Evolutionary conservation across 345 rosid genomes (phyloP).

Genomic region (Aquilaria sinensis): DNA sequence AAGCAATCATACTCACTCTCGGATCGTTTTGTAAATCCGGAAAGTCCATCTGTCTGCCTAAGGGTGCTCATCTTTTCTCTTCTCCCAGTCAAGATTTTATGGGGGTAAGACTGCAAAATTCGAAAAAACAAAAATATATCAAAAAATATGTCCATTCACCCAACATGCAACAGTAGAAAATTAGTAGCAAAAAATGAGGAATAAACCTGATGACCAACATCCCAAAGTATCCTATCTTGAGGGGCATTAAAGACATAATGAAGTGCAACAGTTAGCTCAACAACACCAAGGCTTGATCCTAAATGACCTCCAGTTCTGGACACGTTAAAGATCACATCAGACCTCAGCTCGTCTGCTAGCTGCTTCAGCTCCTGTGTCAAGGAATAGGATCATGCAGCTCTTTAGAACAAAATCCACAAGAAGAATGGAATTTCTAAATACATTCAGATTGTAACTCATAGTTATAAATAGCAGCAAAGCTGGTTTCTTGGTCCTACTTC

Average conservation of each 20-base stretch:
- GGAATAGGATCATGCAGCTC: neutral
- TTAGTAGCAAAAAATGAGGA: neutral
- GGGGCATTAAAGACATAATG: constrained; percentile 92
- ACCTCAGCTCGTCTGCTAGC: constrained; percentile 78
- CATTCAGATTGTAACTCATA: neutral
- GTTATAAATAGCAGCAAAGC: neutral
- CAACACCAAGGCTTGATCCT: constrained; percentile 97
- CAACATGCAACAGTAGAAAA: neutral
- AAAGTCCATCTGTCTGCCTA: constrained; percentile 83
- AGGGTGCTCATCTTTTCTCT: constrained; percentile 88
- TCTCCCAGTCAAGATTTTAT: constrained; percentile 92
- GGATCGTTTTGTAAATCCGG: constrained; percentile 83
- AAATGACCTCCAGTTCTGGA: constrained; percentile 95
- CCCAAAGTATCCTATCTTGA: constrained; percentile 88
- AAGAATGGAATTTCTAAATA: neutral
- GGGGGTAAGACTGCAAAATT: constrained; percentile 74
- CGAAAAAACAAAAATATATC: neutral
- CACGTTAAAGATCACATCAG: constrained; percentile 87
- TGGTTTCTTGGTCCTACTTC: neutral
- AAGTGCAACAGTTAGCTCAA: constrained; percentile 97
- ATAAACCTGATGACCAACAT: constrained; percentile 96
- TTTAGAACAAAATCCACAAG: neutral
- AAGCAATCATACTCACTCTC: constrained; percentile 95
- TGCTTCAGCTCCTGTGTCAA: constrained; percentile 69
- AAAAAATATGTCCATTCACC: neutral